Evolutionary conservation across 495 filamentous ascomycete species (phyloP).

Genomic region (Penicillium macrosclerotiorum): DNA sequence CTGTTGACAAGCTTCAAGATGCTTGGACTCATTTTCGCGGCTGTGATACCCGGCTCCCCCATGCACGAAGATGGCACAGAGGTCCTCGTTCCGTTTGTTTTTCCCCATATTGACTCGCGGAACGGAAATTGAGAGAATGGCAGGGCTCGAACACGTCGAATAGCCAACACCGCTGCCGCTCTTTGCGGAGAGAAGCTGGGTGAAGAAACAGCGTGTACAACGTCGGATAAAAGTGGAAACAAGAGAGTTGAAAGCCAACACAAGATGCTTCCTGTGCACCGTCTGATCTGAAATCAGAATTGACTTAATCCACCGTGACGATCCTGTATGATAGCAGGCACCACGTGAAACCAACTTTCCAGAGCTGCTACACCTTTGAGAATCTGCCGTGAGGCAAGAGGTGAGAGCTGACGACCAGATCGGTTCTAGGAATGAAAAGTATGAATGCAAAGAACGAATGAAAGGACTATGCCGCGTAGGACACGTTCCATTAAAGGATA

Average conservation of each 20-base stretch:
- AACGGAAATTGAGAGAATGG: not conserved
- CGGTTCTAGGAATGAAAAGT: not conserved
- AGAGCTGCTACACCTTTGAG: not conserved
- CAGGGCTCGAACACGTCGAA: not conserved
- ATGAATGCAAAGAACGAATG: conserved; percentile 1
- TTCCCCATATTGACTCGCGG: conserved; percentile 24
- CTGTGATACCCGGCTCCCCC: conserved; percentile 97
- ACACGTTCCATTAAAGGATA: not conserved
- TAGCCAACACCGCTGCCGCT: no score
- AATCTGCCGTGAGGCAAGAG: conserved; percentile 6
- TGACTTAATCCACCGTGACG: no score
- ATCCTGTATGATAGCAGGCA: not conserved
- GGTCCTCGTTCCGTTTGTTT: conserved; percentile 35
- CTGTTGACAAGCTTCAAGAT: conserved; percentile 84
- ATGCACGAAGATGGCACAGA: conserved; percentile 86
- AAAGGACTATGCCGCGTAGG: not conserved
- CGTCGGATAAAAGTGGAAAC: no score
- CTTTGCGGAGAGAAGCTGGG: no score
- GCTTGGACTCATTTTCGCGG: conserved; percentile 72
- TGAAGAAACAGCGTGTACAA: no score
- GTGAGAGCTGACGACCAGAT: not conserved
- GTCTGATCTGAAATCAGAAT: no score
- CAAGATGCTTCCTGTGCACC: no score
- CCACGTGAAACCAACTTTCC: conserved; percentile 4
- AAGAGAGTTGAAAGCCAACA: not conserved